Base-by-base conservation (phyloP, 2,329 filamentous ascomycete species). In the Penicillium sp. region DNA sequence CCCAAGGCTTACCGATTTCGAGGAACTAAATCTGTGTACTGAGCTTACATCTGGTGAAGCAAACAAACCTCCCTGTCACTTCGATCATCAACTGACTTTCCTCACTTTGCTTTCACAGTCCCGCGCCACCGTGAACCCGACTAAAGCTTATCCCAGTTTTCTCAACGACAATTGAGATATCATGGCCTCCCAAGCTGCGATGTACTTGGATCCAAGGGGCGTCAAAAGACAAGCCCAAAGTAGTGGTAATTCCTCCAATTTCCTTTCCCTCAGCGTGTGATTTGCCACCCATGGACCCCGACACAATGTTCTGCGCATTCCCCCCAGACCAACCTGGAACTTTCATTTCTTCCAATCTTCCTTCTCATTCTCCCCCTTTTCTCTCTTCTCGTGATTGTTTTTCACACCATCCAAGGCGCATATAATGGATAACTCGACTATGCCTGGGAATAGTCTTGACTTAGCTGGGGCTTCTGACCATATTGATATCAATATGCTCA, bases 161-260 rank as follows among this genome's bases (percentile, higher is more conserved):
- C 13, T 27, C 18, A 11, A 40, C 18, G 7, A 14, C 18, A 43
- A 30, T 49, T 42, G 40, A 53, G 48, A 54, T 54, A 65, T 34
- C 50, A 76, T 75, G 73, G 70, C 70, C 39, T 71, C 71, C 32
- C 67, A 72, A 48, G 72, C 76, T 32, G 73, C 72, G 39, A 69
- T 76, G 67, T 69, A 78, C 29, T 63, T 78, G 53, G 70, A 78
- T 59, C 76, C 76, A 14, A 74, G 74, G 60, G 68, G 67, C 30
- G 70, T 73, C 53, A 76, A 67, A 56, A 73, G 71, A 56, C 69
- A 70, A 44, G 59, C 66, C 3, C 63, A 70, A 34, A 60, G 62
- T 9, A 71, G 70, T 63, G 72, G 73, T 75, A 69, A 66, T 43
- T 19, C 40, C 50, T 54, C 38, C 57, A 46, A 35, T 55, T 40